phyloP scores from a whole-genome alignment of 2,329 filamentous ascomycete genomes.

The Trichoderma sp. region DNA sequence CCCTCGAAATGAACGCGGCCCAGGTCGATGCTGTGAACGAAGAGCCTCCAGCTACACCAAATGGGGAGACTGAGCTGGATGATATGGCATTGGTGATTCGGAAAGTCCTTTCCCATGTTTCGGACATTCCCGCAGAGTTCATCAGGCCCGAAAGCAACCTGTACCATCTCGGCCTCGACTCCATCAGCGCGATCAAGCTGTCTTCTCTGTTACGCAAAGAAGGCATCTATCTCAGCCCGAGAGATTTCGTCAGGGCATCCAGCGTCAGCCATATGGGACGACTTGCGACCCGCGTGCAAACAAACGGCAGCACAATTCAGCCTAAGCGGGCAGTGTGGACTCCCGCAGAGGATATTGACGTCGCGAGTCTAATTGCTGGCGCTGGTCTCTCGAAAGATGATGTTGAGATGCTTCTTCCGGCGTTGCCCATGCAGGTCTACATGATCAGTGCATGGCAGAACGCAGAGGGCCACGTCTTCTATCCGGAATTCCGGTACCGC shows the following conservation, averaged over 20 bases:
- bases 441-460: conserved; percentile 78
- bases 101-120: conserved; percentile 57
- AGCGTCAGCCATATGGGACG: conserved; percentile 67
- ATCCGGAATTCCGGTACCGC: conserved; percentile 68
- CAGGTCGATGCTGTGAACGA: neutral
- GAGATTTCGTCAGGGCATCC: conserved; percentile 68
- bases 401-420: conserved; percentile 64
- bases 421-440: conserved; percentile 76
- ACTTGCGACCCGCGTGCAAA: conserved; percentile 22
- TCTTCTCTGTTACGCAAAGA: conserved; percentile 68
- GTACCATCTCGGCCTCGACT: conserved; percentile 86
- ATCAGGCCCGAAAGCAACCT: conserved; percentile 67
- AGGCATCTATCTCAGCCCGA: conserved; percentile 65
- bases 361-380: conserved; percentile 42
- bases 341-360: conserved; percentile 45
- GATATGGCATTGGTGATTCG: conserved; percentile 46
- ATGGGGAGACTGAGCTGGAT: conserved; percentile 39
- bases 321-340: conserved; percentile 31
- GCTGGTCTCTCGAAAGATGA: conserved; percentile 47
- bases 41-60: rapidly evolving
- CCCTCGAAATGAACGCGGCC: conserved; percentile 5
- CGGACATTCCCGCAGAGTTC: conserved; percentile 58
- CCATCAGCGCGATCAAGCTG: conserved; percentile 87
- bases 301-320: neutral
- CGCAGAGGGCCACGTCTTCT: conserved; percentile 68